A percentile compares a stretch with the other conserved stretches of the same genome.
phyloP scores from a whole-genome alignment of 2,329 filamentous ascomycete species.

The Blastomyces parvus region DNA sequence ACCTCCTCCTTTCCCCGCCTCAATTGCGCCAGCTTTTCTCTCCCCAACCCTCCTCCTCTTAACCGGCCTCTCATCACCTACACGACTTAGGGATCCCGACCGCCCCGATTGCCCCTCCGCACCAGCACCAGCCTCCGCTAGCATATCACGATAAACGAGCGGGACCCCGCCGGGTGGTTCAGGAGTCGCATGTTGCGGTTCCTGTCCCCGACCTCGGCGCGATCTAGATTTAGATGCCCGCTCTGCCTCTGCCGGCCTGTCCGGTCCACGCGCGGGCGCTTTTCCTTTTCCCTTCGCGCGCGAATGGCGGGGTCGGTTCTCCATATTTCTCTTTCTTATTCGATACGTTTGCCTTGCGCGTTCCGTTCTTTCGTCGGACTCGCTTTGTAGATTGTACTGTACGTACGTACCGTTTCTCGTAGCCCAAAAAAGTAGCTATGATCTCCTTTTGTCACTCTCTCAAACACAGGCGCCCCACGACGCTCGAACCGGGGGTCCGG shows the following conservation, averaged over 20 bases:
- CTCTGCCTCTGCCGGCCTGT: background rate
- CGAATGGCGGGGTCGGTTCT: background rate
- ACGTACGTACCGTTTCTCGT: background rate
- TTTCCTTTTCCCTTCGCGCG: slow-evolving; percentile 3
- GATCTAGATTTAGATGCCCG: background rate
- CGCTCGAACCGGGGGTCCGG: too few relatives aligned
- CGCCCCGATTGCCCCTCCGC: background rate
- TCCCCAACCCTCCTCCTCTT: slow-evolving; percentile 19
- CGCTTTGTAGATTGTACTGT: background rate
- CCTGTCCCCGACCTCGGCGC: background rate
- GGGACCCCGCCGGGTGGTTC: slow-evolving; percentile 24
- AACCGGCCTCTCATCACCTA: slow-evolving; percentile 8
- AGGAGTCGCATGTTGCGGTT: background rate
- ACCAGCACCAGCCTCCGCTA: slow-evolving; percentile 25
- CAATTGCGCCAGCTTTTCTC: slow-evolving; percentile 7
- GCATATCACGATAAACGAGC: slow-evolving; percentile 39
- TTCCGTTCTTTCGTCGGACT: background rate
- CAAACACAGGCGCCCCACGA: too few relatives aligned
- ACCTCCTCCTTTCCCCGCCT: slow-evolving; percentile 12
- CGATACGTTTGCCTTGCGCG: background rate
- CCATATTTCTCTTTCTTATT: background rate
- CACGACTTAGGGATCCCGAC: slow-evolving; percentile 8
- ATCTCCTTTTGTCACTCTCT: too few relatives aligned
- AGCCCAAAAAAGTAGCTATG: too few relatives aligned
- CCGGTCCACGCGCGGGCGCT: background rate